Conservation (phyloP, 176 grass and related monocot species). For the Carex littledalei region DNA sequence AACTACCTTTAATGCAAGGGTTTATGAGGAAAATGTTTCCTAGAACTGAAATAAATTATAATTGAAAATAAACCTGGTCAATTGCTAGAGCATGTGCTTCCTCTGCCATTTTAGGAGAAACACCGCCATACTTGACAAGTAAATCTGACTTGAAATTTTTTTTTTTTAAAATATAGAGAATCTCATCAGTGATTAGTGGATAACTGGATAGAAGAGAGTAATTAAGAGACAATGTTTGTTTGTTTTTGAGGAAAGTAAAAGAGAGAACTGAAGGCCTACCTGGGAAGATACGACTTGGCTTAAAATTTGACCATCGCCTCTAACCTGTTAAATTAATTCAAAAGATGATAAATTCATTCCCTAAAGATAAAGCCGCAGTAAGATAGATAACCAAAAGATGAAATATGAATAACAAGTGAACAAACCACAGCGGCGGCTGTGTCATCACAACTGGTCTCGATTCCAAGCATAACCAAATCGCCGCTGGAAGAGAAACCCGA, state of each 20-base stretch:
- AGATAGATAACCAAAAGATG: background rate
- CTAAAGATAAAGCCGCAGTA: background rate
- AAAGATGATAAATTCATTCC: background rate
- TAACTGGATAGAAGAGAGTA: background rate
- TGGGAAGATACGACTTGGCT: conserved; percentile 88
- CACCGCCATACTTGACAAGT: conserved; percentile 73
- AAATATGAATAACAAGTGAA: background rate
- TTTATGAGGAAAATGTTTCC: background rate
- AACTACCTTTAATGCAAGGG: conserved; percentile 56
- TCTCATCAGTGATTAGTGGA: background rate
- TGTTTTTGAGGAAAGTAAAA: background rate
- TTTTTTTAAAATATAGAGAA: background rate
- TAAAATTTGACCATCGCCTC: conserved; percentile 72
- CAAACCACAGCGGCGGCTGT: conserved; percentile 73
- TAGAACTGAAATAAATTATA: background rate
- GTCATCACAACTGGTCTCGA: conserved; percentile 94
- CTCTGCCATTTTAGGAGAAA: conserved; percentile 90
- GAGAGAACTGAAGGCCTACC: conserved; percentile 22
- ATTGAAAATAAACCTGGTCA: conserved; percentile 48
- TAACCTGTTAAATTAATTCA: conserved; percentile 44
- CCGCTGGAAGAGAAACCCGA: background rate
- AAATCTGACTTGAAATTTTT: conserved; percentile 64
- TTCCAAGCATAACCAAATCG: conserved; percentile 72
- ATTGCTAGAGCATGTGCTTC: conserved; percentile 86
- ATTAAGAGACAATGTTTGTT: background rate